Evolutionary conservation across 257 asterid genomes (phyloP), one percentile per base, ranked within the genome.

Genomic region (Knoxia roxburghii): DNA sequence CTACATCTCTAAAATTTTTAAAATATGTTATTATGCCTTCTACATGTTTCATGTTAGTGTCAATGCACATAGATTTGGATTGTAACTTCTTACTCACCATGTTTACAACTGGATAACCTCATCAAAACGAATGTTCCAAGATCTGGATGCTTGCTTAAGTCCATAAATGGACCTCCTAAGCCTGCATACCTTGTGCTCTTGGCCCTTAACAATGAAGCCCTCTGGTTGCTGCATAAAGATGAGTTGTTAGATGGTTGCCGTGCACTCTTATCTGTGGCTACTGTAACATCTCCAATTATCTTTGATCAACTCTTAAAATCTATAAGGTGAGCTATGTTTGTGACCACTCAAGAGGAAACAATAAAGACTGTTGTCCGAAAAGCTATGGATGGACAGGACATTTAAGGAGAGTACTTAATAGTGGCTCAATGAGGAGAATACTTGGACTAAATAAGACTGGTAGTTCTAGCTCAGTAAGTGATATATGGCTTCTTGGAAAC

Each of bases 181-280:
- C n/a, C n/a, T n/a, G n/a, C n/a, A n/a, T n/a, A n/a, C n/a, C n/a
- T n/a, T n/a, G n/a, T n/a, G n/a, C n/a, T n/a, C n/a, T n/a, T n/a
- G n/a, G n/a, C n/a, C n/a, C n/a, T n/a, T n/a, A n/a, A n/a, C n/a
- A n/a, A n/a, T n/a, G n/a, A n/a, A n/a, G n/a, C n/a, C n/a, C n/a
- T n/a, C n/a, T n/a, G n/a, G n/a, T n/a, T n/a, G n/a, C n/a, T n/a
- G n/a, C n/a, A n/a, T n/a, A n/a, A n/a, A n/a, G n/a, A n/a, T 81
- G 99, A 93, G 73, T 76, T 93, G 81, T 86, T 93, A 61, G 99
- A 93, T 79, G 99, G 96, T 67, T 93, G 96, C 76, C 96, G 97
- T 72, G 96, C 92, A 17, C 89, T 90, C 71, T 33, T 93, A 82
- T 85, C 90, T 68, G 77, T 93, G 77, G 88, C 99, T 63, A 82